Conservation (phyloP, 2,329 filamentous ascomycete genomes). For the Sclerotinia trifoliorum region DNA sequence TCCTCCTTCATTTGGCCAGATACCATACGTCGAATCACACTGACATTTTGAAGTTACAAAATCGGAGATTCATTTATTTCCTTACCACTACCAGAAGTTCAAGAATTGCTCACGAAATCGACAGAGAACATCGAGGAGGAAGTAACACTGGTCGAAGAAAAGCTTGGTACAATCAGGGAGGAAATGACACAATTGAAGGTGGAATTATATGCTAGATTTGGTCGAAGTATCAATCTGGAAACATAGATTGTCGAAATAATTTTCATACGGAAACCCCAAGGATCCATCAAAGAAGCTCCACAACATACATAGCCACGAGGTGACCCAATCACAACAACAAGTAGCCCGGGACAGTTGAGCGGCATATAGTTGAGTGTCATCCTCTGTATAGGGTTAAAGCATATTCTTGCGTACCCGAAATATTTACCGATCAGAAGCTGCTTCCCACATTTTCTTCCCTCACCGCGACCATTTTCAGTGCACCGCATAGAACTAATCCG, state of each 20-base stretch:
- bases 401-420: neutral
- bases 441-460: neutral
- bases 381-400: neutral
- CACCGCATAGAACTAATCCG: neutral
- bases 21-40: neutral
- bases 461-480: neutral
- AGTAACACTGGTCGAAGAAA: constrained; percentile 73
- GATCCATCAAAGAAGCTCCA: constrained; percentile 17
- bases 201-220: constrained; percentile 89
- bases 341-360: neutral
- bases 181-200: constrained; percentile 92
- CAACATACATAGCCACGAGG: neutral
- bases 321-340: neutral
- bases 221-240: constrained; percentile 95
- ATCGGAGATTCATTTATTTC: constrained; percentile 95
- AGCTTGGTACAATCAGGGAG: constrained; percentile 70
- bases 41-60: constrained; percentile 70
- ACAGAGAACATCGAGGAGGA: constrained; percentile 74
- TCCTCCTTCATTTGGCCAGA: neutral
- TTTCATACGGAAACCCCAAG: constrained; percentile 25
- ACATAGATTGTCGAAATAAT: constrained; percentile 53
- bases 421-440: neutral
- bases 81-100: constrained; percentile 77
- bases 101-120: constrained; percentile 74
- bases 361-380: neutral